A percentile compares a stretch with the other conserved stretches of the same genome.
Evolutionary conservation across 148 eudicot genomes (phyloP).

Genomic region (Rhododendron vialii): DNA sequence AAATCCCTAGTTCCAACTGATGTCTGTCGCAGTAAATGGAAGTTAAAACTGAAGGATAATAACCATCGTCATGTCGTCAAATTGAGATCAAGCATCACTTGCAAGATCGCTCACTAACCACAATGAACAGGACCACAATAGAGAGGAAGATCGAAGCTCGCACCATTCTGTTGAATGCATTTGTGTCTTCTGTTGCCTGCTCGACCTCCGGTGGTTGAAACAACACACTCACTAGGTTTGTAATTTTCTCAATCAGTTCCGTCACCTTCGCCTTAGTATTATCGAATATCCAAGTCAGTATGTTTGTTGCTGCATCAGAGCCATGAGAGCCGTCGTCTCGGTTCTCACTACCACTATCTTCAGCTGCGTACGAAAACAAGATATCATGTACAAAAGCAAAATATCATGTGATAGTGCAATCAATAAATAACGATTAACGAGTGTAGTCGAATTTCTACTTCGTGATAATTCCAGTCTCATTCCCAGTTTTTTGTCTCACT

Average conservation of each 20-base stretch:
- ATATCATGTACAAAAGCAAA: background rate
- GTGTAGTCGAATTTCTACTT: background rate
- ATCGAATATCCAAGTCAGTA: conserved; percentile 41
- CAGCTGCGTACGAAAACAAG: conserved; percentile 19
- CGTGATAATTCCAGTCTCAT: background rate
- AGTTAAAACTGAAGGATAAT: background rate
- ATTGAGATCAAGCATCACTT: conserved; percentile 35
- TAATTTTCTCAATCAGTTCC: conserved; percentile 32
- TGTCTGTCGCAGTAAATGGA: background rate
- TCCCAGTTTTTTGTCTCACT: background rate
- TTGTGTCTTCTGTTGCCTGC: background rate
- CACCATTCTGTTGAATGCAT: conserved; percentile 49
- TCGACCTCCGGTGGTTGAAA: conserved; percentile 19
- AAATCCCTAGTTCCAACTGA: background rate
- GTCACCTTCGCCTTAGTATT: conserved; percentile 38
- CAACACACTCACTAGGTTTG: conserved; percentile 22
- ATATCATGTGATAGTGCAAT: background rate
- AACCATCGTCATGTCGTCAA: conserved; percentile 39
- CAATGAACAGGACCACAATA: conserved; percentile 57
- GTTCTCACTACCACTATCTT: conserved; percentile 14
- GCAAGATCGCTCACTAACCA: conserved; percentile 59
- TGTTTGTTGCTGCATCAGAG: conserved; percentile 12
- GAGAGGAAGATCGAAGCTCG: conserved; percentile 58
- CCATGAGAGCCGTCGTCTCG: conserved; percentile 17
- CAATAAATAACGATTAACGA: background rate